phyloP scores from a whole-genome alignment of 2,329 filamentous ascomycete genomes.

The Gnomoniopsis smithogilvyi region DNA sequence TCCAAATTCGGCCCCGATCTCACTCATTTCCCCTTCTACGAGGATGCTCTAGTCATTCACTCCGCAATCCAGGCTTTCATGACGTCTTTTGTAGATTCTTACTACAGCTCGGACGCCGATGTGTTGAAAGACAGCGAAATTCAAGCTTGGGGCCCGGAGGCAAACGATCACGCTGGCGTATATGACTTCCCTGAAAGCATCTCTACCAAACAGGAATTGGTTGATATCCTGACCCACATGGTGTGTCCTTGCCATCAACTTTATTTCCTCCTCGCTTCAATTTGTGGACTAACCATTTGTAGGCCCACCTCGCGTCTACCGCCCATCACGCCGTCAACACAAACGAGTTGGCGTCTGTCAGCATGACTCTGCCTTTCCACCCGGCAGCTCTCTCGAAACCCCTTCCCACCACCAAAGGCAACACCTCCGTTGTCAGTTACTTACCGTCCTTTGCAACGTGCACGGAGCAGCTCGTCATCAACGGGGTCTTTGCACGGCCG shows the following conservation, averaged over 20 bases:
- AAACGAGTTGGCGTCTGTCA: slow-evolving; percentile 33
- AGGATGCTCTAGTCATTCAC: slow-evolving; percentile 37
- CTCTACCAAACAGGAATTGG: slow-evolving; percentile 26
- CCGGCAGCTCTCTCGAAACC: slow-evolving; percentile 37
- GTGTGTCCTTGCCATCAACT: background rate
- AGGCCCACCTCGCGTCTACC: slow-evolving; percentile 33
- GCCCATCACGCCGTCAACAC: slow-evolving; percentile 42
- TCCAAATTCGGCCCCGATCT: slow-evolving; percentile 31
- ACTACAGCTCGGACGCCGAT: slow-evolving; percentile 33
- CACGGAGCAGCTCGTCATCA: slow-evolving; percentile 34
- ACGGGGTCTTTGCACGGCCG: slow-evolving; percentile 39
- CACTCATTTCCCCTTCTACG: slow-evolving; percentile 40
- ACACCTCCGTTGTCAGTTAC: slow-evolving; percentile 32
- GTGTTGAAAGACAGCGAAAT: slow-evolving; percentile 38
- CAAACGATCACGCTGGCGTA: slow-evolving; percentile 31
- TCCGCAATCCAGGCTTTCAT: slow-evolving; percentile 36
- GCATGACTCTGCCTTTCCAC: slow-evolving; percentile 38
- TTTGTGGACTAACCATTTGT: background rate
- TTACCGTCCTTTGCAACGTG: slow-evolving; percentile 31
- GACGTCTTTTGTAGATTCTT: slow-evolving; percentile 38
- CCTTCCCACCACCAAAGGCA: slow-evolving; percentile 34
- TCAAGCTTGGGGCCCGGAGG: slow-evolving; percentile 41
- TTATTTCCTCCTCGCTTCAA: background rate
- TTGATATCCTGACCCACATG: slow-evolving; percentile 39
- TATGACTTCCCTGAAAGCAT: slow-evolving; percentile 38